Conservation (phyloP, 352 stramenopile species). For the Phytopythium vexans region DNA sequence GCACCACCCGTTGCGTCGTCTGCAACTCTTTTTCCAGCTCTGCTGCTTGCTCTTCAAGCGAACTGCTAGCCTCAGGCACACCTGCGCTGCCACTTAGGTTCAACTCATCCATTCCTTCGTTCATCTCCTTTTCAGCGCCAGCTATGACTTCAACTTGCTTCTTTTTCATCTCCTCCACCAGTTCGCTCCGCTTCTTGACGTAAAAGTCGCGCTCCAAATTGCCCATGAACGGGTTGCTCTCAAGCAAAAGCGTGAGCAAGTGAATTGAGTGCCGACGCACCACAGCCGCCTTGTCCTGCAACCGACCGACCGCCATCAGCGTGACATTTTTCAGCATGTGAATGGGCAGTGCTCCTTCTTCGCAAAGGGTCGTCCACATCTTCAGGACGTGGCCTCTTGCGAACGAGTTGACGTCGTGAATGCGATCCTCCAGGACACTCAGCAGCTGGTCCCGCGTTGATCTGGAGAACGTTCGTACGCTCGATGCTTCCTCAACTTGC, state of each 20-base stretch:
- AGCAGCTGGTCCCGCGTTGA: slow-evolving; percentile 78
- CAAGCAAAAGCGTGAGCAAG: slow-evolving; percentile 87
- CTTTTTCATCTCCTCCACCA: slow-evolving; percentile 56
- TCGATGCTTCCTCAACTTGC: slow-evolving; percentile 1
- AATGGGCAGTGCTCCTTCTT: slow-evolving; percentile 84
- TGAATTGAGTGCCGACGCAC: slow-evolving; percentile 87
- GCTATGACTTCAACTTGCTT: slow-evolving; percentile 79
- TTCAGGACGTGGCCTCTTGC: slow-evolving; percentile 90
- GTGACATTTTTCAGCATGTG: slow-evolving; percentile 77
- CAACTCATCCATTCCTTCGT: slow-evolving; percentile 45
- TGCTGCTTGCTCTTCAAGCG: slow-evolving; percentile 37
- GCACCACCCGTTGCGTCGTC: slow-evolving; percentile 77
- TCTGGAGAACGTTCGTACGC: slow-evolving; percentile 44
- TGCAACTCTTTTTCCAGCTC: slow-evolving; percentile 65
- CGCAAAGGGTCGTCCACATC: slow-evolving; percentile 83
- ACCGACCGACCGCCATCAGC: slow-evolving; percentile 80
- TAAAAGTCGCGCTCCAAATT: slow-evolving; percentile 87
- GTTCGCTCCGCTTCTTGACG: slow-evolving; percentile 68
- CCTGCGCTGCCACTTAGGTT: slow-evolving; percentile 8
- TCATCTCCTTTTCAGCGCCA: slow-evolving; percentile 72
- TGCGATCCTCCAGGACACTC: slow-evolving; percentile 86
- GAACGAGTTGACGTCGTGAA: slow-evolving; percentile 93
- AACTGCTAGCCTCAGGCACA: background rate
- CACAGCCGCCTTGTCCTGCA: slow-evolving; percentile 93
- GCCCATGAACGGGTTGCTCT: slow-evolving; percentile 95